Evolutionary conservation across 1,139 yeast species (phyloP), one percentile per base, ranked within the genome.

Genomic region (Geotrichum restrictum): DNA sequence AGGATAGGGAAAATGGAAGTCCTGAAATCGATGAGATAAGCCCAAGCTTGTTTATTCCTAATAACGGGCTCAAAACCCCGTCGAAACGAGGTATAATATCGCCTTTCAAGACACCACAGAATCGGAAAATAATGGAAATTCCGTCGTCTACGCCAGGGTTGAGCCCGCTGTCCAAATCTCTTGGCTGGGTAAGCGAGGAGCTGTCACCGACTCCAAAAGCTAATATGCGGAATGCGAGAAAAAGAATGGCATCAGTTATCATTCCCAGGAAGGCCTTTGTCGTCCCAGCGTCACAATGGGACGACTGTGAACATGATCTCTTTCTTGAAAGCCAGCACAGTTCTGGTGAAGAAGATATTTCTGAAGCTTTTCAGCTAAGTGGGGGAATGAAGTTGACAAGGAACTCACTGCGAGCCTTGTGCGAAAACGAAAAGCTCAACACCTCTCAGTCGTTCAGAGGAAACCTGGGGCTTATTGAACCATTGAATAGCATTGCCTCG

Each of bases 131-230:
- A 14, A 3, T 19, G 6, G 47, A 31, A 14, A 36, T 48, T 4
- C 51, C 51, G 13, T 48, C 51, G 5, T 31, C 51, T 19, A 42
- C 51, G 16, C 51, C 51, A 13, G 37, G 32, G 3, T 24, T 40
- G 3, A 48, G 41, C 14, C 51, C 51, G n/a, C 33, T 48, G 1
- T 14, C 24, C 3, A 41, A 29, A 31, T 16, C 45, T 10, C 24
- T 31, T 14, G 45, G 31, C 8, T 41, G 45, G 45, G 16, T 24
- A 4, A 27, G 16, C 21, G 45, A 32, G 40, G 40, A 45, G 33
- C 7, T 19, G 2, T 34, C 39, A 3, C 36, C 42, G 11, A 45
- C 40, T 2, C 29, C 42, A 5, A 47, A 31, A 38, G 19, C 21
- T 37, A 38, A 14, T 24, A 22, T 39, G 18, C 41, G 41, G 14